These are phyloP conservation scores for Trichoderma reesei DNA, from an alignment of 495 filamentous ascomycete species.

Conservation along the genomic window DNA sequence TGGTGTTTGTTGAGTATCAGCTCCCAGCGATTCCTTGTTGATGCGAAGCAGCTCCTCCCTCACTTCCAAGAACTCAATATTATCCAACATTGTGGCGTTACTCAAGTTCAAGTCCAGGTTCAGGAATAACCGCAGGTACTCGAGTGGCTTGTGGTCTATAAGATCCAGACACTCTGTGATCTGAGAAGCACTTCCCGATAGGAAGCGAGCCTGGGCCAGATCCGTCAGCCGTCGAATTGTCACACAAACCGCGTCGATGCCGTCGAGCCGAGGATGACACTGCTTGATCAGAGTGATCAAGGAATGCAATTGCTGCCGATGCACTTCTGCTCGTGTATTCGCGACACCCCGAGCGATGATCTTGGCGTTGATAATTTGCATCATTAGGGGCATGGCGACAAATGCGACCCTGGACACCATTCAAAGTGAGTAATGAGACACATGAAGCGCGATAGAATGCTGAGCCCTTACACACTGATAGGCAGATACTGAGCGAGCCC, in stretches of 20 bases:
- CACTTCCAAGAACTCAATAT: not conserved
- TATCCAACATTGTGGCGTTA: not conserved
- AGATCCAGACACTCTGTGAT: not conserved
- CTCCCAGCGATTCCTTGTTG: not conserved
- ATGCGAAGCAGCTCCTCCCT: not conserved
- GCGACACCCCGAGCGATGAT: not conserved
- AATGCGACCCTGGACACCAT: not conserved
- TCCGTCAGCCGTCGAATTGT: slow-evolving; percentile 1
- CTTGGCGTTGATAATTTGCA: slow-evolving; percentile 1
- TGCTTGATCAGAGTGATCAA: not conserved
- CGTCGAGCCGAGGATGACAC: not conserved
- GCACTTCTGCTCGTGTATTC: not conserved
- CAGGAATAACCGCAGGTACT: not conserved
- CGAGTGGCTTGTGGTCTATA: not conserved
- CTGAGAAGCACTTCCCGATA: slow-evolving; percentile 2
- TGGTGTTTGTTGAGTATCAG: not conserved
- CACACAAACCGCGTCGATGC: not conserved
- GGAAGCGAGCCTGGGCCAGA: not conserved
- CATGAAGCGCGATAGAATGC: not conserved
- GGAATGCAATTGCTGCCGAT: not conserved
- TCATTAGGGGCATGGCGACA: not conserved
- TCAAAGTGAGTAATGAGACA: not conserved
- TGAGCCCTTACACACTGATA: not conserved
- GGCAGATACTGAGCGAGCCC: not conserved
- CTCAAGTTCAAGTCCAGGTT: not conserved